Percentiles rank a stretch among this genome's conserved stretches.
Evolutionary conservation across 169 alveolate species (phyloP).

Genomic region (Plasmodium relictum): DNA sequence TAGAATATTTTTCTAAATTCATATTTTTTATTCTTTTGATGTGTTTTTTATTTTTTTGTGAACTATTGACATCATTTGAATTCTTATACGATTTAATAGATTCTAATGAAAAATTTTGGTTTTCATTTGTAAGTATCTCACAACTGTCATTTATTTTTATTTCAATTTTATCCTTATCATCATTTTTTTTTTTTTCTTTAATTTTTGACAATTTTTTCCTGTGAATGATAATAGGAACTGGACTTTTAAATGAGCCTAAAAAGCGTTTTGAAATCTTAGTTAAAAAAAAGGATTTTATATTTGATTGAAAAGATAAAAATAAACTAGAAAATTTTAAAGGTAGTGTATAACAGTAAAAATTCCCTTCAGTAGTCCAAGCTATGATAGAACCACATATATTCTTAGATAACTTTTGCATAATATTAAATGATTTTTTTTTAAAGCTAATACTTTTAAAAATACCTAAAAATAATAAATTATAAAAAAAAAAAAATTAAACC

Average conservation of each 20-base stretch:
- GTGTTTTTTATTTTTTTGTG: not conserved
- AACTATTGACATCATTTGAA: not conserved
- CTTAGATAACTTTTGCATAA: constrained; percentile 58
- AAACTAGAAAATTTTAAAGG: constrained; percentile 69
- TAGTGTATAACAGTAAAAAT: constrained; percentile 48
- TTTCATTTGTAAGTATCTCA: not conserved
- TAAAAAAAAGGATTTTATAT: constrained; percentile 61
- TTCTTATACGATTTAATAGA: not conserved
- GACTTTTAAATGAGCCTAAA: constrained; percentile 51
- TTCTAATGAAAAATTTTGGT: not conserved
- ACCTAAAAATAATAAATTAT: constrained; percentile 9
- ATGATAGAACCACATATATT: constrained; percentile 49
- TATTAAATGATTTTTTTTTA: constrained; percentile 37
- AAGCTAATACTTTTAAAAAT: constrained; percentile 4
- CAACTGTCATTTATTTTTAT: not conserved
- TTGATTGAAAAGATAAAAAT: constrained; percentile 69
- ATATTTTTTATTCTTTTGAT: not conserved
- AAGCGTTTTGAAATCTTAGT: constrained; percentile 26
- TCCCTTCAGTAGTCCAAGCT: constrained; percentile 78
- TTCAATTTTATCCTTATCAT: not conserved
- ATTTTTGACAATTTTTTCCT: not conserved
- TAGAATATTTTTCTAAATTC: constrained; percentile 11
- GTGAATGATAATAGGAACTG: constrained; percentile 48
- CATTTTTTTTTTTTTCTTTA: not conserved
- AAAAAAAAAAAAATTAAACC: not conserved